Base-by-base conservation (phyloP, 2,329 filamentous ascomycete genomes). In the Emergomyces orientalis region DNA sequence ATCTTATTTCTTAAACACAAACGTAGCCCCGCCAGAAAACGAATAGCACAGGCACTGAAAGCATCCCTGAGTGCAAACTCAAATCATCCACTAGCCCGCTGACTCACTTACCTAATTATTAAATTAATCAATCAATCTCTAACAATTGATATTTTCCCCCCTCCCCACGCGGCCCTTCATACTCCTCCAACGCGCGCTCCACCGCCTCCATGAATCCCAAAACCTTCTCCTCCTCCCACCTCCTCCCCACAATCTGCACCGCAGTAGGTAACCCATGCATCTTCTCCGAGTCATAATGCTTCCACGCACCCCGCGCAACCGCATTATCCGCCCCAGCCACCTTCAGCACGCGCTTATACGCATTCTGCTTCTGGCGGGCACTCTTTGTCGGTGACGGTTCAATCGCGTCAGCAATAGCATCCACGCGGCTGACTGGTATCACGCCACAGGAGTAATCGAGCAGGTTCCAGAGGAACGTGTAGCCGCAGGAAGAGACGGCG, bases 391-490 rank as follows among this genome's bases (percentile, higher is more conserved):
- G 63, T 55, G 65, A 63, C 3, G 82, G 74, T 0, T 77, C 68
- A 0, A 91, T 84, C 0, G 92, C 80, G 65, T 84, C 81, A 70
- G 94, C 89, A 51, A 85, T 79, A 1, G 74, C 71, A 67, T 96
- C 88, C 0, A 97, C 92, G 64, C 91, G 89, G 0, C 90, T 93
- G 1, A 97, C 86, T 0, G 93, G 92, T 27, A 97, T 71, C 43
- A 96, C 85, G 45, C 92, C 92, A 14, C 85, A 84, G 0, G 89
- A 85, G 75, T 97, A 97, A 72, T 97, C 93, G 58, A 97, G 84
- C 85, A 97, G 67, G 70, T 97, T 97, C 79, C 94, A 97, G 62
- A 96, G 76, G 73, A 97, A 96, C 0, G 92, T 97, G 72, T 97
- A 97, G 0, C 91, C 91, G 70, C 92, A 97, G 67, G 87, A 90